Base-by-base conservation (phyloP, 148 eudicot genomes). In the Pharnaceum exiguum region DNA sequence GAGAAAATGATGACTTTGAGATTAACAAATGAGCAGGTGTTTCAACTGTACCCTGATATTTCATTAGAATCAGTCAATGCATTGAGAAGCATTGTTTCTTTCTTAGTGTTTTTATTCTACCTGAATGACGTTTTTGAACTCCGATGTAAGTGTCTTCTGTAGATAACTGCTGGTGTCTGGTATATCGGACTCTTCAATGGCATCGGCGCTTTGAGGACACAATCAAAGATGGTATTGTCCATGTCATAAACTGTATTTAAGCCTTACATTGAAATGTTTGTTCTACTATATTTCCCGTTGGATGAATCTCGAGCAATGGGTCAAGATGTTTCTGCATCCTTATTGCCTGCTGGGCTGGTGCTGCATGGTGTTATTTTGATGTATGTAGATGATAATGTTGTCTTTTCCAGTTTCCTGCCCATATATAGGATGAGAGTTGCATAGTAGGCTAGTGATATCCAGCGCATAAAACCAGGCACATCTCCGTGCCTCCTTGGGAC, bases 141-240 rank as follows among this genome's bases (percentile, higher is more conserved):
- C 69, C 75, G 62, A 80, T 59, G 36, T 30, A 18, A 37, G 39
- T 30, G 57, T 75, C 57, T 57, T 71, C 2, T 68, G 66, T 82
- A 93, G 99, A 88, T 93, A 69, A 59, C 77, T 63, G 83, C 91
- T 28, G 96, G 99, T 44, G 73, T 71, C 36, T 93, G 90, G 99
- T 88, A 76, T 67, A 66, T 83, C 71, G 99, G 96, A 36, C 60
- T 93, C 27, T 93, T 88, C 56, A 93, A 93, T 59, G 99, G 96
- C 67, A 77, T 89, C 32, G 99, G 99, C 61, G 79, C 83, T 47
- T 36, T 57, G 65, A 74, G 90, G 74, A 93, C 96, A 17, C 96
- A 83, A 57, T 79, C 89, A 57, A 93, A 93, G 66, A 93, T 93
- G 99, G 99, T 88, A 79, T 44, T 3, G 6, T 59, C 25, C 32